Evolutionary conservation across 495 filamentous ascomycete genomes (phyloP), one percentile per base, ranked within the genome.

Genomic region (Rostrohypoxylon terebratum): DNA sequence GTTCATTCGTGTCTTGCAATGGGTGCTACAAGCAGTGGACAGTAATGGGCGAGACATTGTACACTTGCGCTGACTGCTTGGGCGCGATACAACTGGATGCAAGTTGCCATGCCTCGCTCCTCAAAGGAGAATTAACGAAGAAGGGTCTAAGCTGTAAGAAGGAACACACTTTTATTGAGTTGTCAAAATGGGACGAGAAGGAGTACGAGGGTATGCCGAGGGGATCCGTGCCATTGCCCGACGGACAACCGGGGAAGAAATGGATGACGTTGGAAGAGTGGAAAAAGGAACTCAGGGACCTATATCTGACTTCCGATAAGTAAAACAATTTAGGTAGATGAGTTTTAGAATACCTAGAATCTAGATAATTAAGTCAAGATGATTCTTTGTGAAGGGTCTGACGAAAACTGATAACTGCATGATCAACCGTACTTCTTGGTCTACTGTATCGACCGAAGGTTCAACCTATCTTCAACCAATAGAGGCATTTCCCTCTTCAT

Each of bases 181-280:
- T 85, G 33, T 77, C 82, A 5, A 64, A 50, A 3, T 83, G 77
- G 71, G 83, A 85, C 20, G 74, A 48, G 45, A 36, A 6, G 38
- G 75, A 57, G 57, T 75, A 9, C 62, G 66, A 66, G 78, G 78
- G 4, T 69, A 71, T 72, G 78, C 83, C 38, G 57, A 75, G 42
- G 75, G 59, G 33, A 10, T 64, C 20, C 14, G 48, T 75, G 13
- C 73, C 69, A 6, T 62, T 77, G 20, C 69, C 73, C 4, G 66
- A 67, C 3, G 31, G 48, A 16, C 20, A 50, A 20, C 20, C 71
- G 54, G 76, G 62, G 2, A 77, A 79, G 62, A 73, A 77, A 10
- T 75, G 77, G 57, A 74, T 84, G 7, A 38, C 79, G 36, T 48
- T 82, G 8, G 77, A 78, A 4, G 77, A 82, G 51, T 84, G 80